Conservation (phyloP, 345 rosid genomes). For the Noccaea bulbosa region DNA sequence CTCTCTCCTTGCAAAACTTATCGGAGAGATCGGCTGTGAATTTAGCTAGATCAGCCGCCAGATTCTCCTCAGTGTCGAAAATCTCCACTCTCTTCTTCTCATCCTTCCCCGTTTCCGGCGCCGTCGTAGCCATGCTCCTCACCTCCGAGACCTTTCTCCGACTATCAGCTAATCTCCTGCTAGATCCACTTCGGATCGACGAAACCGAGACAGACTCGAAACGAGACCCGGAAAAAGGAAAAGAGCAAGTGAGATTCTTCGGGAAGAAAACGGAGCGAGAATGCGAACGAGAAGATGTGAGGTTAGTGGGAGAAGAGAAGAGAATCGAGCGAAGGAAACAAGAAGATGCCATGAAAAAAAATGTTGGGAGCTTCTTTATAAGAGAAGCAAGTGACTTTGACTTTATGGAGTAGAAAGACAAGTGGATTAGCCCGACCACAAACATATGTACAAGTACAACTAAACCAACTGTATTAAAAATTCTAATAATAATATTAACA, state of each 20-base stretch:
- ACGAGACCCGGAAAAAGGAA: slow-evolving; percentile 23
- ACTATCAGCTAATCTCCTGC: background rate
- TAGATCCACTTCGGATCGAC: slow-evolving; percentile 33
- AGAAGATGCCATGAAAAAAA: slow-evolving; percentile 34
- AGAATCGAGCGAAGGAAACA: slow-evolving; percentile 36
- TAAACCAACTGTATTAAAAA: too few relatives aligned
- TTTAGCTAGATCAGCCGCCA: slow-evolving; percentile 65
- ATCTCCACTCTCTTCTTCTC: slow-evolving; percentile 56
- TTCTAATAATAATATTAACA: too few relatives aligned
- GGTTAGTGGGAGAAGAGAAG: slow-evolving; percentile 26
- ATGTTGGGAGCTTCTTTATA: slow-evolving; percentile 12
- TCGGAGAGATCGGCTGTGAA: slow-evolving; percentile 69
- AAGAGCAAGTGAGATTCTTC: background rate
- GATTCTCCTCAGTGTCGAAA: slow-evolving; percentile 62
- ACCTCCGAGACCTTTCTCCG: slow-evolving; percentile 45
- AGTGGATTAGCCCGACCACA: slow-evolving; percentile 32
- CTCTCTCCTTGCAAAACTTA: slow-evolving; percentile 66
- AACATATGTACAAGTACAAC: background rate
- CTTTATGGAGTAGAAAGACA: slow-evolving; percentile 30
- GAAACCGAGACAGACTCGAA: slow-evolving; percentile 34
- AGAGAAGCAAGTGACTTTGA: slow-evolving; percentile 26
- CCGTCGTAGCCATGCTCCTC: slow-evolving; percentile 39
- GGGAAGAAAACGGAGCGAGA: background rate
- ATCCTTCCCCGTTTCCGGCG: slow-evolving; percentile 5
- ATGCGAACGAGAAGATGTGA: background rate